A percentile compares a stretch with the other conserved stretches of the same genome.
phyloP scores from a whole-genome alignment of 345 rosid species.

The Capsella bursapastoris region DNA sequence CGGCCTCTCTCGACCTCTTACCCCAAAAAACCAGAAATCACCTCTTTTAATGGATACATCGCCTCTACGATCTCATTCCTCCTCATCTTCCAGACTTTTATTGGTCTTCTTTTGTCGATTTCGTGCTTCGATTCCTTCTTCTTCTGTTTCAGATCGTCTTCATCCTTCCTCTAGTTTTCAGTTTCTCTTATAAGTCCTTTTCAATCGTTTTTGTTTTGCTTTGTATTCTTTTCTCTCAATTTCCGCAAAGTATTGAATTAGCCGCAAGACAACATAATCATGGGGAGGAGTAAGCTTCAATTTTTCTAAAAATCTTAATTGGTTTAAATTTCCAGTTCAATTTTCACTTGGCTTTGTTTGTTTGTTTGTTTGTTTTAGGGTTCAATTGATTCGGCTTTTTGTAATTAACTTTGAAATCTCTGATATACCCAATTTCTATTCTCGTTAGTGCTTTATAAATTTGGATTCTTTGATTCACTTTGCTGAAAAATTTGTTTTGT shows the following conservation, averaged over 20 bases:
- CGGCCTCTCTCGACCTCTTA: constrained; percentile 24
- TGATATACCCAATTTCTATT: not conserved
- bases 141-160: constrained; percentile 28
- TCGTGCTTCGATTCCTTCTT: constrained; percentile 36
- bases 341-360: constrained; percentile 23
- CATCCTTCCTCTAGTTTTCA: constrained; percentile 34
- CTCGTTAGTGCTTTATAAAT: not conserved
- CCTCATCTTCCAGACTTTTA: constrained; percentile 20
- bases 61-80: constrained; percentile 45
- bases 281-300: constrained; percentile 76
- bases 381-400: constrained; percentile 1
- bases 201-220: not conserved
- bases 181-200: constrained; percentile 49
- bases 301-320: not conserved
- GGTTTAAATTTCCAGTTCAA: not conserved
- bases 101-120: constrained; percentile 37
- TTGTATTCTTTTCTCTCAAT: not conserved
- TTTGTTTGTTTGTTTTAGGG: constrained; percentile 23
- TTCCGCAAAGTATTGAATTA: constrained; percentile 17
- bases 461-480: constrained; percentile 10
- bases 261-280: constrained; percentile 36
- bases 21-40: not conserved
- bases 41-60: constrained; percentile 71
- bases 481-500: not conserved
- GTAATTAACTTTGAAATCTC: not conserved